These are phyloP conservation scores for Sisymbrium irio DNA, from an alignment of 345 rosid genomes.

Conservation along the genomic window DNA sequence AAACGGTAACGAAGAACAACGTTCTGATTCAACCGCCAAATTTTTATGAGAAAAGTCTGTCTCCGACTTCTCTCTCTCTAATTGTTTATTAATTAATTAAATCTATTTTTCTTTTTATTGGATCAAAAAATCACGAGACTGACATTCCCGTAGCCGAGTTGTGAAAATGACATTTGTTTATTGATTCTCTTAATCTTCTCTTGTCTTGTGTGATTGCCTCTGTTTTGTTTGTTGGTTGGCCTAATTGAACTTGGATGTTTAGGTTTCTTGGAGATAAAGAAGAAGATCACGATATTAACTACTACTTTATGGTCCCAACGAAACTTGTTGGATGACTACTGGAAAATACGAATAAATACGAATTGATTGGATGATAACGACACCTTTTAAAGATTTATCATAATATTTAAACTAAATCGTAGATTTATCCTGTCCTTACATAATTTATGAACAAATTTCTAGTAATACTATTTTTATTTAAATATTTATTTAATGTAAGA, in stretches of 20 bases:
- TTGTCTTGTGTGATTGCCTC: not conserved
- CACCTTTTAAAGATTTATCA: not conserved
- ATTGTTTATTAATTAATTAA: not conserved
- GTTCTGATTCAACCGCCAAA: slow-evolving; percentile 40
- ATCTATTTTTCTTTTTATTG: not conserved
- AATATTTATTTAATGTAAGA: too few relatives aligned
- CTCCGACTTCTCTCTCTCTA: slow-evolving; percentile 11
- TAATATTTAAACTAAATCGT: not conserved
- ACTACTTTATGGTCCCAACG: slow-evolving; percentile 20
- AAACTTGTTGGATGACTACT: not conserved
- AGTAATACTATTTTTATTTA: not conserved
- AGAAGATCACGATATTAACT: not conserved
- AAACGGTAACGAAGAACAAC: slow-evolving; percentile 30
- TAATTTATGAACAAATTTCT: too few relatives aligned
- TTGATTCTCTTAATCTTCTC: not conserved
- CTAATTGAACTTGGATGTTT: slow-evolving; percentile 12
- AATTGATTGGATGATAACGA: not conserved
- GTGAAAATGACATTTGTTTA: not conserved
- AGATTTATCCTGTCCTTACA: not conserved
- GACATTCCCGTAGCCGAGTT: not conserved
- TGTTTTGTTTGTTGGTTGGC: slow-evolving; percentile 9
- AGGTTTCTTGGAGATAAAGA: slow-evolving; percentile 6
- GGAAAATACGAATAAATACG: not conserved
- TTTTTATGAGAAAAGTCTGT: not conserved
- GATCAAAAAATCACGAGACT: slow-evolving; percentile 28